These are phyloP conservation scores for Cryptococcus sp. DNA, from an alignment of 1,284 basidiomycete genomes.

Conservation along the genomic window DNA sequence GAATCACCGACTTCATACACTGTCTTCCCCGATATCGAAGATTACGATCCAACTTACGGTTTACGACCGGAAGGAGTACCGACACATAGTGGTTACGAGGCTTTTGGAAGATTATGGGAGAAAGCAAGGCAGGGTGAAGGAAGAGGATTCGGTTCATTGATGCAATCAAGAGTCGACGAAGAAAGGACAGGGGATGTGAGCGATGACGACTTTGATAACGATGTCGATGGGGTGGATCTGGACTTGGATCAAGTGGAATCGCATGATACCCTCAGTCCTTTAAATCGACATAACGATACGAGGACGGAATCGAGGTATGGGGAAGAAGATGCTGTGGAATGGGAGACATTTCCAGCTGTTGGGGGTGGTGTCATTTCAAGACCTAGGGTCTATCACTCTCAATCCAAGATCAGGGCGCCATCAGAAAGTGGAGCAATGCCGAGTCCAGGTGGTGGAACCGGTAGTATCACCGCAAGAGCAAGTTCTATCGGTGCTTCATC, in stretches of 20 bases:
- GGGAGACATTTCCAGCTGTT: conserved; percentile 63
- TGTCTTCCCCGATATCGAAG: conserved; percentile 75
- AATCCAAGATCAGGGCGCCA: conserved; percentile 58
- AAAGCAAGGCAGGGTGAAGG: conserved; percentile 63
- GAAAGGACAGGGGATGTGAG: conserved; percentile 49
- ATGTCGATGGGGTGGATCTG: conserved; percentile 14
- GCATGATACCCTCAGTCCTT: conserved; percentile 19
- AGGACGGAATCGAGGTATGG: conserved; percentile 1
- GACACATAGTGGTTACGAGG: conserved; percentile 46
- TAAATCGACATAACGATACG: not conserved
- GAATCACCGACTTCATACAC: conserved; percentile 49
- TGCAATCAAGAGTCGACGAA: conserved; percentile 53
- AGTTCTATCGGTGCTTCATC: conserved; percentile 42
- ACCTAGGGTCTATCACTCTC: conserved; percentile 68
- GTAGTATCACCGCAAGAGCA: conserved; percentile 44
- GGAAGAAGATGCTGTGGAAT: conserved; percentile 30
- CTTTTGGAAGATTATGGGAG: conserved; percentile 52
- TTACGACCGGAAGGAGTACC: conserved; percentile 86
- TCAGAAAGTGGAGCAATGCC: conserved; percentile 44
- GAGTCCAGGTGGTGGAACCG: conserved; percentile 38
- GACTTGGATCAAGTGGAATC: conserved; percentile 29
- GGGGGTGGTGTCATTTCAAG: conserved; percentile 70
- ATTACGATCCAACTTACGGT: conserved; percentile 96
- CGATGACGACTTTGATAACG: conserved; percentile 26
- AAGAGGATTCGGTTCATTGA: conserved; percentile 44